Percentiles rank a stretch among this genome's conserved stretches.
phyloP scores from a whole-genome alignment of 768 basidiomycete genomes.

The Wakefieldia striispora region DNA sequence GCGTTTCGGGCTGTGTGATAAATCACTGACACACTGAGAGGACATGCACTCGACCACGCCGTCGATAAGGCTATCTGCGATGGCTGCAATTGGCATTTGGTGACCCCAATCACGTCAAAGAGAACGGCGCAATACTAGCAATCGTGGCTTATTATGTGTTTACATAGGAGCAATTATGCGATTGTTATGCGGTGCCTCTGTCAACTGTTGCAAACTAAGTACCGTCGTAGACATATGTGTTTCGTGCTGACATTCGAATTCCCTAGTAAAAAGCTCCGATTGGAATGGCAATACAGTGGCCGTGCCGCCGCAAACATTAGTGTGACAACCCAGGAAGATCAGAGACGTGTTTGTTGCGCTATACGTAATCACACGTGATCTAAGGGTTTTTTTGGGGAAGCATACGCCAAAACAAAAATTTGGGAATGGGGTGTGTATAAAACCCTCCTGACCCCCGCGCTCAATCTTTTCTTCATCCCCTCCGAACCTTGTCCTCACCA shows the following conservation, averaged over 20 bases:
- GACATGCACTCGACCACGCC: conserved; percentile 19
- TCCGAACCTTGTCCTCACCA: conserved; percentile 2
- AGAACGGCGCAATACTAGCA: background rate
- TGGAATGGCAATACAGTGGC: too few relatives aligned
- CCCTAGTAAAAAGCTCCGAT: too few relatives aligned
- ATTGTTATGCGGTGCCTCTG: conserved; percentile 6
- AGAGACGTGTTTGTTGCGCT: conserved; percentile 5
- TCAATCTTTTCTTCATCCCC: conserved; percentile 7
- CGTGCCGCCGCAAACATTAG: too few relatives aligned
- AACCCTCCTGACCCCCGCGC: conserved; percentile 4
- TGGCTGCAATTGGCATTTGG: conserved; percentile 28
- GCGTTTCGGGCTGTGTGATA: background rate
- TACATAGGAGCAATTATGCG: conserved; percentile 10
- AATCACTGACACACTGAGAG: background rate
- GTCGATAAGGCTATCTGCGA: conserved; percentile 15
- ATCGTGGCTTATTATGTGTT: conserved; percentile 13
- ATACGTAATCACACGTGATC: conserved; percentile 31
- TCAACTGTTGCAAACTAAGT: background rate
- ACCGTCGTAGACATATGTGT: too few relatives aligned
- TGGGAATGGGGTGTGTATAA: conserved; percentile 33
- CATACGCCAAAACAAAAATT: conserved; percentile 27
- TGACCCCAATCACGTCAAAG: conserved; percentile 16
- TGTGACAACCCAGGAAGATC: too few relatives aligned
- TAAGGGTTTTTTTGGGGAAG: conserved; percentile 26
- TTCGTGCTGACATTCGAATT: too few relatives aligned